Percentiles rank a stretch among this genome's conserved stretches.
Conservation (phyloP, 2,329 filamentous ascomycete species). For the Exophiala lecanii-corni region DNA sequence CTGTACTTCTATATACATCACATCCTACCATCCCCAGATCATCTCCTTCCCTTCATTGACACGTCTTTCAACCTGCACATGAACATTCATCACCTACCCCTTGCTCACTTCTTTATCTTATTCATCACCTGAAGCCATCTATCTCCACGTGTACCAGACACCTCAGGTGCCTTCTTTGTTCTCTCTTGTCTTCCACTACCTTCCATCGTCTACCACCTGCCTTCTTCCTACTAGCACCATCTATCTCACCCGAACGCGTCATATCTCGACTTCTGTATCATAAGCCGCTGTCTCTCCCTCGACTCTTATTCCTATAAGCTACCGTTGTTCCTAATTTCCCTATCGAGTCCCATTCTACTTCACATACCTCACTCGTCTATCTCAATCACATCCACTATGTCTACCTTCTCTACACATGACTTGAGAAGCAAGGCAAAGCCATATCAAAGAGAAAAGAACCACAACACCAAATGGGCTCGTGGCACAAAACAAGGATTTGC, state of each 20-base stretch:
- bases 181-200: slow-evolving; percentile 2
- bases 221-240: background rate
- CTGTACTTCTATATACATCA: background rate
- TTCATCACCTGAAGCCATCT: background rate
- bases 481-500: slow-evolving; percentile 26
- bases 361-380: slow-evolving; percentile 4
- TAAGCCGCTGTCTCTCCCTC: background rate
- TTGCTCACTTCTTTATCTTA: slow-evolving; percentile 4
- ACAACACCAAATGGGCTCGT: slow-evolving; percentile 39
- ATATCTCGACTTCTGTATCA: slow-evolving; percentile 1
- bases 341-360: background rate
- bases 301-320: no score
- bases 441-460: slow-evolving; percentile 37
- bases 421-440: slow-evolving; percentile 52
- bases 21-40: background rate
- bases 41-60: slow-evolving; percentile 1
- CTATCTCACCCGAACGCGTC: no score
- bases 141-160: background rate
- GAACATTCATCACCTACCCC: background rate
- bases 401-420: slow-evolving; percentile 45
- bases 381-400: slow-evolving; percentile 24
- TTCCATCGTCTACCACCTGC: background rate
- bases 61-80: background rate
- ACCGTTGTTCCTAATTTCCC: slow-evolving; percentile 17
- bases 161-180: background rate